phyloP scores from a whole-genome alignment of 225 moss, liverwort and hornwort genomes.

The Physcomitrellopsis africana region DNA sequence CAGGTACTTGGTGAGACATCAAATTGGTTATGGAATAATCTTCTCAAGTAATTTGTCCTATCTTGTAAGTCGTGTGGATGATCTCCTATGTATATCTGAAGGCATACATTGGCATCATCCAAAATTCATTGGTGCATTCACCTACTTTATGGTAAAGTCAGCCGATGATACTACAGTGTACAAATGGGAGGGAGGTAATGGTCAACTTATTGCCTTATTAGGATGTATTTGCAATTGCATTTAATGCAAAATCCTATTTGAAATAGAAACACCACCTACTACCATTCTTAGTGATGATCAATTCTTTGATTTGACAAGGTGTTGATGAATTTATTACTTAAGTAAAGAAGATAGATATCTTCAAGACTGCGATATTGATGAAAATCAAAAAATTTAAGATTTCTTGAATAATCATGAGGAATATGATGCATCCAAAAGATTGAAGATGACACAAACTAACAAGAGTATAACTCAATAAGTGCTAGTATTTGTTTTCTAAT shows the following conservation, averaged over 20 bases:
- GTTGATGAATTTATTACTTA: background rate
- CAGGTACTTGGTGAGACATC: no score
- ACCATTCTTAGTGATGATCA: no score
- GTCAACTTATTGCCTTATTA: conserved; percentile 10
- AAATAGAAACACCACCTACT: conserved; percentile 21
- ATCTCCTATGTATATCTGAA: background rate
- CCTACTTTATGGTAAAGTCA: conserved; percentile 6
- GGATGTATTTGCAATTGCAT: conserved; percentile 17
- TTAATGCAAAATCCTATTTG: conserved; percentile 13
- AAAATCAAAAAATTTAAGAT: no score
- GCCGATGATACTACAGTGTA: background rate
- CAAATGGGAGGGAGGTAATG: background rate
- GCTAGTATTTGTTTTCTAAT: background rate
- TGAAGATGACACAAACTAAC: no score
- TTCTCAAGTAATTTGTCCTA: background rate
- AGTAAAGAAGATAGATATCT: background rate
- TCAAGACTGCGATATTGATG: background rate
- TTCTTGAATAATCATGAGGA: background rate
- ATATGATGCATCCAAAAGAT: background rate
- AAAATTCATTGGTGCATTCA: no score
- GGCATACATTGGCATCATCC: background rate
- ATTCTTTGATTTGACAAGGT: no score
- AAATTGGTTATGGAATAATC: no score
- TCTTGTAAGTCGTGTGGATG: no score
- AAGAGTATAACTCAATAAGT: background rate